Conservation (phyloP, 2,329 filamentous ascomycete genomes). For the Ascochyta lentis region DNA sequence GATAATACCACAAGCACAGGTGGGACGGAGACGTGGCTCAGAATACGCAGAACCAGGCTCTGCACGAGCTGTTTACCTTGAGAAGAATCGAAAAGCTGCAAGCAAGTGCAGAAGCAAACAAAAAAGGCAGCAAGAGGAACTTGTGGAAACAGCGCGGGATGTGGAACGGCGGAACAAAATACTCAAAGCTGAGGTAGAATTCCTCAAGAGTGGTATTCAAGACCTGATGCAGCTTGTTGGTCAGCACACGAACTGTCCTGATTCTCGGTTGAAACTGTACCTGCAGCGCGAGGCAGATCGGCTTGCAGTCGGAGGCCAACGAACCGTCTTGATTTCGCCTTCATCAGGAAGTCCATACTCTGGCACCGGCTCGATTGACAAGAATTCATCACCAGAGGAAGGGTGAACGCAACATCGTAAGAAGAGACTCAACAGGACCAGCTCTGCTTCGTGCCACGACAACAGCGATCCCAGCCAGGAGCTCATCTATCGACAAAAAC, state of each 20-base stretch:
- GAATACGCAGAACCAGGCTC: conserved; percentile 34
- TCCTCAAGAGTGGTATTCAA: conserved; percentile 31
- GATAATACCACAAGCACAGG: neutral
- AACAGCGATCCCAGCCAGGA: neutral
- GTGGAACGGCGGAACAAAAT: conserved; percentile 37
- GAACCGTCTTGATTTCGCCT: neutral
- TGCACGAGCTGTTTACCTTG: conserved; percentile 54
- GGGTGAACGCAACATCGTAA: neutral
- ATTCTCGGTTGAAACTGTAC: conserved; percentile 32
- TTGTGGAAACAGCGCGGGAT: conserved; percentile 53
- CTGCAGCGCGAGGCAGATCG: conserved; percentile 38
- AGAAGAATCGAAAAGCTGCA: conserved; percentile 74
- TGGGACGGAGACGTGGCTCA: conserved; percentile 24
- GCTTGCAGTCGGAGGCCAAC: conserved; percentile 13
- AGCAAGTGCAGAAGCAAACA: conserved; percentile 75
- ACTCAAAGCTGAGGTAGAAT: conserved; percentile 37
- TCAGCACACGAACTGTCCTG: conserved; percentile 34
- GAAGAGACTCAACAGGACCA: neutral
- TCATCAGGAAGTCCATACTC: neutral
- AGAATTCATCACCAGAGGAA: neutral
- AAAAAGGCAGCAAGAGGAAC: conserved; percentile 59
- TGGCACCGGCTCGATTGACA: neutral
- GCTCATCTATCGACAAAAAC: neutral
- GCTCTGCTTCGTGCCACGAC: neutral
- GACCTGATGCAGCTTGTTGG: conserved; percentile 34